Base-by-base conservation (phyloP, 306 rosid species). In the Begonia loranthoides region DNA sequence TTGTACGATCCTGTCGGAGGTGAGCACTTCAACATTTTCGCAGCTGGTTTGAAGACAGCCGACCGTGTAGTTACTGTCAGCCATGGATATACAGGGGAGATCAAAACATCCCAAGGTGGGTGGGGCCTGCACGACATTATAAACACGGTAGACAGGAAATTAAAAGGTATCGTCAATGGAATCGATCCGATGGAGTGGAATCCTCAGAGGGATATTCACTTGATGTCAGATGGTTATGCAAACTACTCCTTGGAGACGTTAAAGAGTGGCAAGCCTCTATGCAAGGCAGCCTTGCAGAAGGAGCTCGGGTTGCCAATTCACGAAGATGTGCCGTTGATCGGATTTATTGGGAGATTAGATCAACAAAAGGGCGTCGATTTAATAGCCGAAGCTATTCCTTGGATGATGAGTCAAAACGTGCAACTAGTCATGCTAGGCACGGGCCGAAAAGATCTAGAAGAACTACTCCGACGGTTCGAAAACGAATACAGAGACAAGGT, bases 71-170 rank as follows among this genome's bases (percentile, higher is more conserved):
- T 90, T 55, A 86, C 99, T 0, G 99, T 90, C 12, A 90, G 99
- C 72, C 99, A 86, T 48, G 99, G 99, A 52, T 90, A 90, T 54
- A 61, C 88, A 41, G 70, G 94, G 99, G 99, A 90, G 71, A 60
- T 90, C 47, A 90, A 73, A 75, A 90, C 96, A 40, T 24, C 59
- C 11, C 94, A 76, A 55, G 96, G 99, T 3, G 99, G 99, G 51
- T 86, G 99, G 99, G 99, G 99, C 64, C 71, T 90, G 71, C 82
- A 90, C 50, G 79, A 63, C 24, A 83, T 90, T 57, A 80, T 90
- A 65, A 73, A 71, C 46, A 94, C 80, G 54, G 82, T 54, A 55
- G 81, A 86, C 74, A 86, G 99, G 99, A 90, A 90, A 67, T 63
- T 86, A 1, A 66, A 71, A 39, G 99, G 99, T 43, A 90, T 90